phyloP scores from a whole-genome alignment of 1,284 basidiomycete species.

The Pholiota adiposa region DNA sequence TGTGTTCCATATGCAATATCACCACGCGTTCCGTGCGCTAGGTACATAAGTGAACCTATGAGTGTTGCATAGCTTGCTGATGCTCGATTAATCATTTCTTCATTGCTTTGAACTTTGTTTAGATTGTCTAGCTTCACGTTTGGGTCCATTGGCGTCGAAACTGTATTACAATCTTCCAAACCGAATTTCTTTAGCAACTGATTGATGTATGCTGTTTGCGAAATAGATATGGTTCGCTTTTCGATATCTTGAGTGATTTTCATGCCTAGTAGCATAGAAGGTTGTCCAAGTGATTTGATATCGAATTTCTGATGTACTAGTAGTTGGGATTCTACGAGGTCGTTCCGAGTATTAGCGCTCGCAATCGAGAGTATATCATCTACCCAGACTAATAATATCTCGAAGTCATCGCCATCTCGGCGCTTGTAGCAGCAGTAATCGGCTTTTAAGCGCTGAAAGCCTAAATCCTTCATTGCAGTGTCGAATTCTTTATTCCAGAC shows the following conservation, averaged over 20 bases:
- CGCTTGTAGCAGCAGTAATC: conserved; percentile 27
- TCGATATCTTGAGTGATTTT: conserved; percentile 20
- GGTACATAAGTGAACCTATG: conserved; percentile 36
- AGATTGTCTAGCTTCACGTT: conserved; percentile 25
- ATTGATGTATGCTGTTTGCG: no score
- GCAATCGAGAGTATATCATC: conserved; percentile 22
- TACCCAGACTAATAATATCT: no score
- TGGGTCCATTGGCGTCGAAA: no score
- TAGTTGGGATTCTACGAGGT: conserved; percentile 13
- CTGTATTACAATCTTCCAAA: conserved; percentile 26
- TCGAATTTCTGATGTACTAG: conserved; percentile 22
- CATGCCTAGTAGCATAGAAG: conserved; percentile 26
- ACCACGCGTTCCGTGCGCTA: conserved; percentile 32
- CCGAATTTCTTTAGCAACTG: conserved; percentile 22
- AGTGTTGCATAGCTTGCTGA: conserved; percentile 25
- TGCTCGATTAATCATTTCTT: no score
- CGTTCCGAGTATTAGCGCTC: conserved; percentile 2
- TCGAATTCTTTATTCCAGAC: conserved; percentile 34
- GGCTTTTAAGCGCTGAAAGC: conserved; percentile 23
- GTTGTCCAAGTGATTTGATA: conserved; percentile 20
- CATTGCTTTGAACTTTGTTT: neutral
- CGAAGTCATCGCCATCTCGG: conserved; percentile 11
- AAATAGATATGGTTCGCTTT: no score
- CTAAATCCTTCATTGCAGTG: no score
- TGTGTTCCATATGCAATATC: conserved; percentile 33